Base-by-base conservation (phyloP, 169 alveolate genomes). In the Amoebophrya sp. region DNA sequence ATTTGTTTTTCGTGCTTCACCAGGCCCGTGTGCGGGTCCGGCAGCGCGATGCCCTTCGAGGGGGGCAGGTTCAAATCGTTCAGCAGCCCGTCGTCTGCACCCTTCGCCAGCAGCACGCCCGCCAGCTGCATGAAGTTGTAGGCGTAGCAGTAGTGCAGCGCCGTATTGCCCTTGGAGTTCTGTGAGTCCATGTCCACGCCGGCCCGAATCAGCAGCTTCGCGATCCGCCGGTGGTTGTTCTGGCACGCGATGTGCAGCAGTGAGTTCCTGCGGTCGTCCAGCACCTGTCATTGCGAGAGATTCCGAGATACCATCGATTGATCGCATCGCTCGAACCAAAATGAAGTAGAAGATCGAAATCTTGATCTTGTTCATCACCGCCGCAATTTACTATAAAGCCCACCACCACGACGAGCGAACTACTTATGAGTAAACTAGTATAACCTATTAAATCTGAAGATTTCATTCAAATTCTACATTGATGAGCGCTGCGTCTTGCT, bases 101-200 rank as follows among this genome's bases (percentile, higher is more conserved):
- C 91, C 13, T 89, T 42, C 1, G 91, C 91, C 20, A 89, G 34
- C 15, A 89, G 45, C 40, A 89, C 34, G 48, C 41, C 91, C 4
- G 91, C 91, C 40, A 89, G 88, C 26, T 58, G 41, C 45, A 40
- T 45, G 91, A 43, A 40, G 38, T 45, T 45, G 91, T 43, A 41
- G 39, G 40, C 78, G 38, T 88, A 88, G 89, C 92, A 92, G 58
- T 50, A n/a, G 91, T 92, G 94, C 31, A 92, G 40, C 31, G 94
- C 94, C 15, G 94, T 67, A 92, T 92, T 92, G 42, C 93, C 94
- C 69, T 43, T 92, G 34, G 0, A 34, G 41, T 92, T 92, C 50
- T 92, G 90, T 18, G 88, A 48, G 69, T 90, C 88, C 58, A 92
- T 41, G 41, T 90, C 39, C 70, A 92, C 93, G 43, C 88, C 90